Percentiles rank a stretch among this genome's conserved stretches.
phyloP scores from a whole-genome alignment of 371 early-diverging fungal species.

The Funneliformis caledonium region DNA sequence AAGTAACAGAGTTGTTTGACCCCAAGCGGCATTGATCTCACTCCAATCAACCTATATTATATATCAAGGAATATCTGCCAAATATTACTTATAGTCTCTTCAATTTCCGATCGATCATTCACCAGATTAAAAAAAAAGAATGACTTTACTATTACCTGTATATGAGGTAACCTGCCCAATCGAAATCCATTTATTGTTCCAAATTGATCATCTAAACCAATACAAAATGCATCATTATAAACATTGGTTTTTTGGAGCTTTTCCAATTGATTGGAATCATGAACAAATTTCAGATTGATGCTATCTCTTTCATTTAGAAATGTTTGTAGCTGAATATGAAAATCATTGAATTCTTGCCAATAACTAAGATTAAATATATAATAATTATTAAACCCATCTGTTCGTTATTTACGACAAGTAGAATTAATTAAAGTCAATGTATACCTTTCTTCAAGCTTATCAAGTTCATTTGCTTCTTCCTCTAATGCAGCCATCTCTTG shows the following conservation, averaged over 20 bases:
- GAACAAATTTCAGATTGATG: slow-evolving; percentile 77
- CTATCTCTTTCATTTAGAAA: slow-evolving; percentile 83
- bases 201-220: slow-evolving; percentile 83
- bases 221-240: slow-evolving; percentile 91
- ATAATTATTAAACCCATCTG: neutral
- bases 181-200: slow-evolving; percentile 95
- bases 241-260: slow-evolving; percentile 90
- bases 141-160: slow-evolving; percentile 55
- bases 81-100: neutral
- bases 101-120: too few relatives aligned
- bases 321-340: slow-evolving; percentile 61
- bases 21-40: slow-evolving; percentile 97
- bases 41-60: slow-evolving; percentile 80
- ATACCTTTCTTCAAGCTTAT: slow-evolving; percentile 64
- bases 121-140: neutral
- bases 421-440: neutral
- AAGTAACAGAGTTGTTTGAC: slow-evolving; percentile 84
- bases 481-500: slow-evolving; percentile 66
- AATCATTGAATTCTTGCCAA: slow-evolving; percentile 80
- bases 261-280: slow-evolving; percentile 77
- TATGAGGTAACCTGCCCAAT: slow-evolving; percentile 79
- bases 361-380: slow-evolving; percentile 45
- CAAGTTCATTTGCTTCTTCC: slow-evolving; percentile 64
- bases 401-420: neutral
- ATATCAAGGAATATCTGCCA: neutral